Conservation (phyloP, 1,284 basidiomycete species). For the Apiotrichum domesticum region DNA sequence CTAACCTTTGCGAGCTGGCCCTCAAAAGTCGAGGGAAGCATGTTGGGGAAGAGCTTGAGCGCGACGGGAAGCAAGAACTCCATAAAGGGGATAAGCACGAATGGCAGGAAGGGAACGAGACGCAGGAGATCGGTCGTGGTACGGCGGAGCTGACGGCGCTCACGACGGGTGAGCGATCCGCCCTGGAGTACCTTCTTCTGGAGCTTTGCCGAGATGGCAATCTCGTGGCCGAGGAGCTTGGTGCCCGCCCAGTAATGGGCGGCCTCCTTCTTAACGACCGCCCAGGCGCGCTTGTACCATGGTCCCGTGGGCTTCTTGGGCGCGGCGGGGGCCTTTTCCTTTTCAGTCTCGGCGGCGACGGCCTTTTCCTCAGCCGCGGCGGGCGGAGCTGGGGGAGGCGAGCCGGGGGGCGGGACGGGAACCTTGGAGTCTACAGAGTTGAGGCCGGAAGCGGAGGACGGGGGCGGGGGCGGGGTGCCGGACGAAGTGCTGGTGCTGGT, state of each 20-base stretch:
- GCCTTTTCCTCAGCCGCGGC: constrained; percentile 10
- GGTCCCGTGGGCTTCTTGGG: constrained; percentile 37
- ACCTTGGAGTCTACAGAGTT: neutral
- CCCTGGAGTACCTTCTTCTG: constrained; percentile 91
- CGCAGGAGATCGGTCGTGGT: constrained; percentile 90
- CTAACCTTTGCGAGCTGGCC: constrained; percentile 86
- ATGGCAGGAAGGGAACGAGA: constrained; percentile 90
- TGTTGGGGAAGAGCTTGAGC: constrained; percentile 95
- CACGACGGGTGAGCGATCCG: constrained; percentile 82
- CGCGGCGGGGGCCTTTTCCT: constrained; percentile 55
- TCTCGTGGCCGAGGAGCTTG: constrained; percentile 90
- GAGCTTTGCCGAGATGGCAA: constrained; percentile 79
- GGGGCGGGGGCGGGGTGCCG: constrained; percentile 4
- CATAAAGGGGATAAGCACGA: constrained; percentile 96
- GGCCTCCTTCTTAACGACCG: constrained; percentile 90
- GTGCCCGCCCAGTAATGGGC: constrained; percentile 96
- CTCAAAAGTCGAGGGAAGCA: constrained; percentile 97
- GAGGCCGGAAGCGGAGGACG: constrained; percentile 8
- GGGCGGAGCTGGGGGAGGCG: constrained; percentile 29
- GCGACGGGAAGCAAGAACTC: constrained; percentile 95
- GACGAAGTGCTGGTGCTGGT: constrained; percentile 7
- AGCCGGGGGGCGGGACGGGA: constrained; percentile 29
- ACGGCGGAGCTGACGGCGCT: constrained; percentile 86
- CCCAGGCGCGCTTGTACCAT: constrained; percentile 56
- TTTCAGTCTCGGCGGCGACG: constrained; percentile 58